phyloP scores from a whole-genome alignment of 1,284 basidiomycete genomes.

The Athelia psychrophila region DNA sequence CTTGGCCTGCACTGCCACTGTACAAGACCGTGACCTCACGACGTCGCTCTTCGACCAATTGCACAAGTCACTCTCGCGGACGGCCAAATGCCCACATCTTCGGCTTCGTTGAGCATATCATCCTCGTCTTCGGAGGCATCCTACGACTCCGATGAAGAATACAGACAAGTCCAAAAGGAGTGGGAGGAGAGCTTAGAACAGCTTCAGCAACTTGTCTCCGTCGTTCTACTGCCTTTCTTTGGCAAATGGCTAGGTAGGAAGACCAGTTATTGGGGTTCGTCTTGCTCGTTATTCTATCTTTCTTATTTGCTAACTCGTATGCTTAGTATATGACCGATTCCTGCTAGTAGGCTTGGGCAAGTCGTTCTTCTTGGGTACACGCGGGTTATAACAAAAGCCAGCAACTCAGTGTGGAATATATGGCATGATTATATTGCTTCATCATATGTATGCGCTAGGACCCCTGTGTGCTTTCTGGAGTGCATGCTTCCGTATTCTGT shows the following conservation, averaged over 20 bases:
- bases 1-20: too few relatives aligned
- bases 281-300: constrained; percentile 7
- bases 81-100: constrained; percentile 38
- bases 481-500: constrained; percentile 32
- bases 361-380: constrained; percentile 58
- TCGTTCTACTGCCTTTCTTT: constrained; percentile 81
- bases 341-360: constrained; percentile 62
- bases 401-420: neutral
- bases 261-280: constrained; percentile 84
- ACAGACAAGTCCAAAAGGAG: constrained; percentile 79
- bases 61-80: too few relatives aligned
- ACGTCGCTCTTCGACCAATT: too few relatives aligned
- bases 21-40: too few relatives aligned
- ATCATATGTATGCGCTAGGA: constrained; percentile 26
- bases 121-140: constrained; percentile 39
- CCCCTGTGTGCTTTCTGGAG: constrained; percentile 19
- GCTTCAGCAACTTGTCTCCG: constrained; percentile 75
- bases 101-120: constrained; percentile 39
- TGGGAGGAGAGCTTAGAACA: constrained; percentile 91
- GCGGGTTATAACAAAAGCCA: neutral
- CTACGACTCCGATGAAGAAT: constrained; percentile 70
- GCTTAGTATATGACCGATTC: constrained; percentile 71
- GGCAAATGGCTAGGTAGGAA: constrained; percentile 87
- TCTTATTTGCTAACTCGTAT: constrained; percentile 12
- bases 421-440: neutral